Evolutionary conservation across 2,329 filamentous ascomycete genomes (phyloP), one percentile per base, ranked within the genome.

Genomic region (Eurotiales sp.): DNA sequence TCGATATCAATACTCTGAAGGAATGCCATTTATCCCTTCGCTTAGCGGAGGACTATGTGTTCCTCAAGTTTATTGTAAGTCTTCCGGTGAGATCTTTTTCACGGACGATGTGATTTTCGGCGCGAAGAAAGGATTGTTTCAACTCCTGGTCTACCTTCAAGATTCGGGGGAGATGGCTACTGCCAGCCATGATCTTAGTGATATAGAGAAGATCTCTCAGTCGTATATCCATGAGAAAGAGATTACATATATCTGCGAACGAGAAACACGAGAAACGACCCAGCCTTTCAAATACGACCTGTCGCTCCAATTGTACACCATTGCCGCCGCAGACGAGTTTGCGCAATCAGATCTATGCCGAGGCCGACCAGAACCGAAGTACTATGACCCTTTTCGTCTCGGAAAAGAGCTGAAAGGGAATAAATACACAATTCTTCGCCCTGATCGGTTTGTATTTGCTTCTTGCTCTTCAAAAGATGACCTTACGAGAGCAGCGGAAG

Each of bases 401-500:
- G 41, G 55, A 15, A 59, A 54, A 23, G 60, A 59, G 17, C 43
- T 64, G 4, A 50, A 50, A 4, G 43, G 53, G 2, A 57, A 59
- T 8, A 55, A 54, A 39, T 70, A 61, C 55, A 57, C 65, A 8
- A 59, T 71, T 41, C 41, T 71, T 14, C 55, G 68, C 44, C 58
- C 58, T 1, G 68, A 70, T 50, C 58, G 67, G 1, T 65, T 69
- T 43, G 59, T 70, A 3, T 72, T 64, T 57, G 67, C 66, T 4
- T 58, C 61, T 3, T 68, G 64, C 52, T 46, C 55, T 14, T 59
- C 53, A 4, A 52, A 14, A 2, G 22, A 12, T 8, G 61, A 67
- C 27, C 53, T 68, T 2, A n/a, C 19, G 7, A 14, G 36, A 25
- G 29, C 47, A 12, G 22, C 43, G 21, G 14, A 14, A 5, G 17